Evolutionary conservation across 2,329 filamentous ascomycete genomes (phyloP), one percentile per base, ranked within the genome.

Genomic region (Cytospora piceicola): DNA sequence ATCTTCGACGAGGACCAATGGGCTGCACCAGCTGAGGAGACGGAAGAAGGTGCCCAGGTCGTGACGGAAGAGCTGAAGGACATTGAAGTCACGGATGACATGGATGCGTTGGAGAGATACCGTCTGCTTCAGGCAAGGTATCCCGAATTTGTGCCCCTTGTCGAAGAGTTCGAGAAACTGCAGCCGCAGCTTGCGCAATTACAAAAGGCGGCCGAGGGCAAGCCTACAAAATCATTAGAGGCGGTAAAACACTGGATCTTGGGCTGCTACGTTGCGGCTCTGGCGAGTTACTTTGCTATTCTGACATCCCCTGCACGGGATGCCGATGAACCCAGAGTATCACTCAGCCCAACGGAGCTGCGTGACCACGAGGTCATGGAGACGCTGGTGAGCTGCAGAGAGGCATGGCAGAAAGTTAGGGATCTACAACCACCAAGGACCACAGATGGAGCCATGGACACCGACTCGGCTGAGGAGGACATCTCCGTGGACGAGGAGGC

Each of bases 221-320:
- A 81, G 72, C 76, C 78, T 14, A 79, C 75, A 67, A 82, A 79
- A 64, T 86, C 86, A 2, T 76, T 90, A n/a, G 80, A 85, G 27
- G 81, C 88, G 11, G 83, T 92, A 66, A 95, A 94, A 75, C 89
- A 91, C 74, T 89, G 92, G 76, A 88, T 94, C 14, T 82, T 96
- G 49, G 90, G 92, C 6, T 92, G 93, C 67, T 98, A 99, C 74
- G 82, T 98, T 29, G 93, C 91, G 53, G 85, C 92, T 1, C 82
- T 99, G 70, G 90, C 91, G 58, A 94, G 97, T 87, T 99, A 99
- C 77, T 97, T 99, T 76, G 92, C 94, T 46, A 85, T 98, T 42
- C 80, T 99, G n/a, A 92, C 93, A 14, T 96, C 93, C 0, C 89
- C 92, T 0, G 85, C 89, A 2, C 83, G 88, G 58, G 87, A 88